These are phyloP conservation scores for Porpolomopsis calyptriformis DNA, from an alignment of 768 basidiomycete species.

Conservation along the genomic window DNA sequence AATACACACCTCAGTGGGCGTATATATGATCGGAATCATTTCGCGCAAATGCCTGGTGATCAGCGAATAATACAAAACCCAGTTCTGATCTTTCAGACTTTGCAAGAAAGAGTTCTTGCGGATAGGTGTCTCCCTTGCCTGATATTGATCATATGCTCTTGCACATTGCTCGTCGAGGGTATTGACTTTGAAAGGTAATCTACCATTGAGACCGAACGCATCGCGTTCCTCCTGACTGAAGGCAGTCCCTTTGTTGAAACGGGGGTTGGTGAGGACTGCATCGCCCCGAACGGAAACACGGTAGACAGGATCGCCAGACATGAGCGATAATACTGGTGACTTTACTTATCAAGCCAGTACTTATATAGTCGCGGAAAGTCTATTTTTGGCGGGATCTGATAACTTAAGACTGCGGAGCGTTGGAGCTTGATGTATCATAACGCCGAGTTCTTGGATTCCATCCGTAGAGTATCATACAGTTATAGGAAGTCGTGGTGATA, in stretches of 20 bases:
- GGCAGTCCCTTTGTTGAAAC: constrained; percentile 73
- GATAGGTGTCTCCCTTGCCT: constrained; percentile 23
- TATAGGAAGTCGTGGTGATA: background rate
- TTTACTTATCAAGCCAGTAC: background rate
- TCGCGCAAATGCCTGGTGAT: constrained; percentile 48
- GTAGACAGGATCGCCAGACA: constrained; percentile 12
- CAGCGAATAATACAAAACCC: constrained; percentile 71
- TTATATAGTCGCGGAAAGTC: no score
- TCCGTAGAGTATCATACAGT: no score
- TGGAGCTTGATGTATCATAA: no score
- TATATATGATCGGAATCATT: constrained; percentile 67
- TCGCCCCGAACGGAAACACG: constrained; percentile 52
- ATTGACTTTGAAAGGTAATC: constrained; percentile 42
- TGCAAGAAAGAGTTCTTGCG: constrained; percentile 69
- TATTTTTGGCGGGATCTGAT: no score
- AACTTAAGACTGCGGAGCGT: no score
- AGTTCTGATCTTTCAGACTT: constrained; percentile 70
- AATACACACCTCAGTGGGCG: constrained; percentile 57
- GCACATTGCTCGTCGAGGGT: constrained; percentile 67
- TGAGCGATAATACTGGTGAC: background rate
- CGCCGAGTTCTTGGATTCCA: no score
- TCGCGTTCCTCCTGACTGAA: constrained; percentile 61
- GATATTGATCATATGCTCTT: constrained; percentile 61
- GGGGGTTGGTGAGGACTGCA: constrained; percentile 50
- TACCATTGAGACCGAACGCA: constrained; percentile 50